Percentiles rank a stretch among this genome's conserved stretches.
Conservation (phyloP, 768 basidiomycete genomes). For the Trametes elegans region DNA sequence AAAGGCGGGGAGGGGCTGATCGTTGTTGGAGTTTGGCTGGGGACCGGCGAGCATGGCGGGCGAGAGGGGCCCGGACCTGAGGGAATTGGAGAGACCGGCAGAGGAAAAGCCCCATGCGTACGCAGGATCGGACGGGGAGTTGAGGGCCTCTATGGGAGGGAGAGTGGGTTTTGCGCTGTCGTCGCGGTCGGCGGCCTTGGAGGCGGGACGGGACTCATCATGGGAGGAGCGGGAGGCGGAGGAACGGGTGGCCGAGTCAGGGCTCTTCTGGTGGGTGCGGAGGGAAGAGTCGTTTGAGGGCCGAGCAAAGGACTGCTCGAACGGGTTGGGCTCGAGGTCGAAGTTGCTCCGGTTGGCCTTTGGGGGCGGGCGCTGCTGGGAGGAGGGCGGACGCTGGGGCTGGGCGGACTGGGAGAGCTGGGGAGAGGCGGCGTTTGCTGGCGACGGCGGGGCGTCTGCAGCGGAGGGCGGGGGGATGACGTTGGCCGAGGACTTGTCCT, state of each 20-base stretch:
- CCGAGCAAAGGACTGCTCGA: conserved; percentile 80
- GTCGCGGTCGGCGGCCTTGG: conserved; percentile 23
- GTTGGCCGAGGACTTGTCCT: background rate
- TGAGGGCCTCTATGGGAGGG: conserved; percentile 77
- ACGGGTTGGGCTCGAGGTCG: conserved; percentile 54
- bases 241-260: conserved; percentile 29
- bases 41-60: conserved; percentile 96
- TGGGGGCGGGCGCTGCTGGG: conserved; percentile 20
- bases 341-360: conserved; percentile 30
- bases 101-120: conserved; percentile 63
- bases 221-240: conserved; percentile 30
- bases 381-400: conserved; percentile 9
- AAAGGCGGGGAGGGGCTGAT: conserved; percentile 46
- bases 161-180: conserved; percentile 65
- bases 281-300: conserved; percentile 49
- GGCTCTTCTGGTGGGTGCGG: conserved; percentile 35
- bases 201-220: conserved; percentile 19
- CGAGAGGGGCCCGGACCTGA: conserved; percentile 90
- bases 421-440: conserved; percentile 1
- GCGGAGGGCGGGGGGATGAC: conserved; percentile 9
- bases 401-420: conserved; percentile 2
- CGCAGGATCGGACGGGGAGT: conserved; percentile 60
- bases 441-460: conserved; percentile 7
- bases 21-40: conserved; percentile 42
- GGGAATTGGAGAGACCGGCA: conserved; percentile 63